A percentile compares a stretch with the other conserved stretches of the same genome.
Evolutionary conservation across 768 basidiomycete genomes (phyloP).

Genomic region (Antrodiella citrinella): DNA sequence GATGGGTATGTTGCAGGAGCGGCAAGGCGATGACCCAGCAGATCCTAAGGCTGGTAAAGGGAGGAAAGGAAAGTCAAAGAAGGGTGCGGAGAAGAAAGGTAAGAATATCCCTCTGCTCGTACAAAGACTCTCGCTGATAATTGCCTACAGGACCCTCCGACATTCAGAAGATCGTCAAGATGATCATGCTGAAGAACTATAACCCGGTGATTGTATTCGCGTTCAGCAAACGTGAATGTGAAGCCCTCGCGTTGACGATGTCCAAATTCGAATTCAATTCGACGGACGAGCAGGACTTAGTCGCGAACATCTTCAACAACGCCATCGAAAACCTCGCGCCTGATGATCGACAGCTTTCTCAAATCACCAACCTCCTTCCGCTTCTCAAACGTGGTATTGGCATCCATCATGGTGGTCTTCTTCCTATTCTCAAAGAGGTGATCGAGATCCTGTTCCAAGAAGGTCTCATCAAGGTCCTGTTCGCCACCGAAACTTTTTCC

Average conservation of each 20-base stretch:
- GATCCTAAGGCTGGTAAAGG: slow-evolving; percentile 81
- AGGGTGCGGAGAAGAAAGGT: slow-evolving; percentile 94
- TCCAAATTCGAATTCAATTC: slow-evolving; percentile 96
- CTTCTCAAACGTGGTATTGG: slow-evolving; percentile 93
- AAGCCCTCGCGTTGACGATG: slow-evolving; percentile 82
- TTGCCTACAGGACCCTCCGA: slow-evolving; percentile 71
- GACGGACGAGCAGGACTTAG: slow-evolving; percentile 83
- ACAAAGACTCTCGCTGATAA: not conserved
- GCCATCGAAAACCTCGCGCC: slow-evolving; percentile 84
- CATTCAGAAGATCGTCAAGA: slow-evolving; percentile 94
- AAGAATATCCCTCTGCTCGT: slow-evolving; percentile 5
- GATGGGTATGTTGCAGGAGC: slow-evolving; percentile 88
- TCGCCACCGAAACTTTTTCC: slow-evolving; percentile 98
- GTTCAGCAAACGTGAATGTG: slow-evolving; percentile 97
- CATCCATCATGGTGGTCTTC: slow-evolving; percentile 95
- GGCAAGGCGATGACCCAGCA: slow-evolving; percentile 84
- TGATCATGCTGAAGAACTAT: slow-evolving; percentile 97
- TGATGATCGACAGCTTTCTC: slow-evolving; percentile 85
- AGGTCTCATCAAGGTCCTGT: slow-evolving; percentile 94
- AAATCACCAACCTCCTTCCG: slow-evolving; percentile 88
- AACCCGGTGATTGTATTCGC: slow-evolving; percentile 98
- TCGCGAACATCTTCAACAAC: slow-evolving; percentile 86
- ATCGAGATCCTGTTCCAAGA: slow-evolving; percentile 99
- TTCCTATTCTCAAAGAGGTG: slow-evolving; percentile 97
- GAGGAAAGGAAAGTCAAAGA: slow-evolving; percentile 85